Percentiles rank a stretch among this genome's conserved stretches.
phyloP scores from a whole-genome alignment of 2,329 filamentous ascomycete species.

The Clonostachys solani region DNA sequence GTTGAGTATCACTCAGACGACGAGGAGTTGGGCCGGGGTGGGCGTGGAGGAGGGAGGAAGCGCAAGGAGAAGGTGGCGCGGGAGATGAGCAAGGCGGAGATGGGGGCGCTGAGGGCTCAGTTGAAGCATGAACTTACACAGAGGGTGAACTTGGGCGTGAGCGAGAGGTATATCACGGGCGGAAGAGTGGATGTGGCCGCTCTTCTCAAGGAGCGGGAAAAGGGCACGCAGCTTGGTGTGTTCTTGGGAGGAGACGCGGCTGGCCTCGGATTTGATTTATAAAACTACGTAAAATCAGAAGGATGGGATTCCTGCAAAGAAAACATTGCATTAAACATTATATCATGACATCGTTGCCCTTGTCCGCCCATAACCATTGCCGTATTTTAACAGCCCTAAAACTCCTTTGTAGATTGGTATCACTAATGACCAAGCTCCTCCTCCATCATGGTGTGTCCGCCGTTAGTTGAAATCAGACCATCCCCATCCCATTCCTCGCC shows the following conservation, averaged over 20 bases:
- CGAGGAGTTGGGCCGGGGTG: slow-evolving; percentile 66
- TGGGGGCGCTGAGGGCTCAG: slow-evolving; percentile 66
- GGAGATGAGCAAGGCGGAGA: slow-evolving; percentile 66
- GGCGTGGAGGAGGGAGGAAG: slow-evolving; percentile 69
- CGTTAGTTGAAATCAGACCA: slow-evolving; percentile 23
- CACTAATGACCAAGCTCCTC: slow-evolving; percentile 18
- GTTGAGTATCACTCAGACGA: slow-evolving; percentile 92
- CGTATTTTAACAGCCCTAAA: too few relatives aligned
- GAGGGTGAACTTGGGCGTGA: slow-evolving; percentile 83
- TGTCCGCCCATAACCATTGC: too few relatives aligned
- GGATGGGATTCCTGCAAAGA: too few relatives aligned
- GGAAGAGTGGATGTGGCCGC: slow-evolving; percentile 80
- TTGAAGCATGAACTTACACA: slow-evolving; percentile 66
- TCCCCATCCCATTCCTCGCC: slow-evolving; percentile 7
- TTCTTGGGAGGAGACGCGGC: slow-evolving; percentile 33
- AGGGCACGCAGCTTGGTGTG: slow-evolving; percentile 22
- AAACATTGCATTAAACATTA: too few relatives aligned
- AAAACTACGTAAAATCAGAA: background rate
- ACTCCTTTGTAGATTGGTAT: too few relatives aligned
- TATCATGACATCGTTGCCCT: too few relatives aligned
- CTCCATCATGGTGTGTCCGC: slow-evolving; percentile 22
- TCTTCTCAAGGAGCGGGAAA: slow-evolving; percentile 57
- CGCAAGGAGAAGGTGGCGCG: slow-evolving; percentile 70
- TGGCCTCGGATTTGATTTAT: slow-evolving; percentile 2
- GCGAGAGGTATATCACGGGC: slow-evolving; percentile 79